Conservation (phyloP, 352 stramenopile genomes). For the Phytophthora vignae region DNA sequence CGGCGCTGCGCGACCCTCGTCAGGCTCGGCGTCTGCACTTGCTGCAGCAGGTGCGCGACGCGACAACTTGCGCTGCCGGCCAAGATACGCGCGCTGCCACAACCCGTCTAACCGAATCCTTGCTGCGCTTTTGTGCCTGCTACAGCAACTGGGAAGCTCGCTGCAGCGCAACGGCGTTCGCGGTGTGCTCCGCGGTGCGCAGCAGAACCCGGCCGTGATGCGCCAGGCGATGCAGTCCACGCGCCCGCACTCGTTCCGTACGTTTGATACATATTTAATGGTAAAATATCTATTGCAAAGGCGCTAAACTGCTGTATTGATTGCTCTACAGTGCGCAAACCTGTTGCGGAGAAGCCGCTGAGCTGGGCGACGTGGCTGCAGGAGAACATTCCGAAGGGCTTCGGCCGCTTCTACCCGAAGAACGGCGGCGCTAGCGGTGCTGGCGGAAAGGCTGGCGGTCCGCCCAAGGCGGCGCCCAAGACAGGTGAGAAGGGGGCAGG, state of each 20-base stretch:
- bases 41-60: slow-evolving; percentile 69
- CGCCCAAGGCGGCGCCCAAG: slow-evolving; percentile 64
- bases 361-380: slow-evolving; percentile 80
- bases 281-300: not conserved
- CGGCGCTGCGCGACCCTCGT: slow-evolving; percentile 61
- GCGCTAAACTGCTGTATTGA: not conserved
- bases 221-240: slow-evolving; percentile 64
- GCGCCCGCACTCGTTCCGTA: slow-evolving; percentile 65
- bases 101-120: not conserved
- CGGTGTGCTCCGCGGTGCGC: slow-evolving; percentile 34
- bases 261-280: slow-evolving; percentile 16
- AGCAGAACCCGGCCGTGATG: slow-evolving; percentile 44
- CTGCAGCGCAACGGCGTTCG: slow-evolving; percentile 63
- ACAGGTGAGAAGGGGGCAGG: slow-evolving; percentile 50
- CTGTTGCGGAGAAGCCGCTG: slow-evolving; percentile 56
- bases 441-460: slow-evolving; percentile 49
- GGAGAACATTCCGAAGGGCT: slow-evolving; percentile 78
- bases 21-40: slow-evolving; percentile 71
- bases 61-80: not conserved
- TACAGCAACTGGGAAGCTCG: slow-evolving; percentile 73
- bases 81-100: slow-evolving; percentile 16
- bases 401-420: slow-evolving; percentile 89
- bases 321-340: slow-evolving; percentile 46
- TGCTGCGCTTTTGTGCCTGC: not conserved
- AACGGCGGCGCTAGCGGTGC: slow-evolving; percentile 46